These are phyloP conservation scores for Aegilops sharonensis DNA, from an alignment of 176 grass and related monocot species.

Conservation along the genomic window DNA sequence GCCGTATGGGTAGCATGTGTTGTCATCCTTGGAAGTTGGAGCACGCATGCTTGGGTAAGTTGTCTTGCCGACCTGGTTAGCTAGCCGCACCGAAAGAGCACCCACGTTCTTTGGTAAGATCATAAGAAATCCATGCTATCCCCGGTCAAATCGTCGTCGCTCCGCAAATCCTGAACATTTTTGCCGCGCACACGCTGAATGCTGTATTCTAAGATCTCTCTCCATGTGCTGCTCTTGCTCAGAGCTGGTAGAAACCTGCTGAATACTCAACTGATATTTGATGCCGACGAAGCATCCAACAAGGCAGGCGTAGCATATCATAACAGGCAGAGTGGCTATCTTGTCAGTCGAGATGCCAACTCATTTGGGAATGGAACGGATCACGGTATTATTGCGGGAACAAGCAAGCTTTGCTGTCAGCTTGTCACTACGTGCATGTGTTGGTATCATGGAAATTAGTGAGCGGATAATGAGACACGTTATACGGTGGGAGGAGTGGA, in stretches of 20 bases:
- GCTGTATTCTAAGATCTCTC: neutral
- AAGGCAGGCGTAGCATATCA: neutral
- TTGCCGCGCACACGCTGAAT: neutral
- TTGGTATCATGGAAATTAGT: neutral
- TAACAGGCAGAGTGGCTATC: neutral
- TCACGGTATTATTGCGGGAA: constrained; percentile 10
- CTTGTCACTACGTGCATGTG: neutral
- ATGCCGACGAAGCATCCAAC: constrained; percentile 8
- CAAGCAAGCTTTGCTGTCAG: constrained; percentile 11
- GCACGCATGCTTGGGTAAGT: constrained; percentile 15
- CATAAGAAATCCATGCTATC: constrained; percentile 14
- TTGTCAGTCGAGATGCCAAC: constrained; percentile 20
- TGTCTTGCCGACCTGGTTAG: constrained; percentile 21
- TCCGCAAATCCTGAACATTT: constrained; percentile 21
- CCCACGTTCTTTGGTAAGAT: neutral
- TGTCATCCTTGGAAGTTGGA: constrained; percentile 11
- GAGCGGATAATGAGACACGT: neutral
- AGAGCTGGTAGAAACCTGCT: constrained; percentile 10
- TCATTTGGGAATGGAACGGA: constrained; percentile 22
- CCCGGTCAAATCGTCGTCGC: constrained; percentile 21
- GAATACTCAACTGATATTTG: neutral
- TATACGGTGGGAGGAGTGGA: neutral
- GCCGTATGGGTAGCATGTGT: constrained; percentile 11
- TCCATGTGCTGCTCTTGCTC: neutral
- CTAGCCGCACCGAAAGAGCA: constrained; percentile 31